Conservation (phyloP, 352 stramenopile genomes). For the Phytophthora pini region DNA sequence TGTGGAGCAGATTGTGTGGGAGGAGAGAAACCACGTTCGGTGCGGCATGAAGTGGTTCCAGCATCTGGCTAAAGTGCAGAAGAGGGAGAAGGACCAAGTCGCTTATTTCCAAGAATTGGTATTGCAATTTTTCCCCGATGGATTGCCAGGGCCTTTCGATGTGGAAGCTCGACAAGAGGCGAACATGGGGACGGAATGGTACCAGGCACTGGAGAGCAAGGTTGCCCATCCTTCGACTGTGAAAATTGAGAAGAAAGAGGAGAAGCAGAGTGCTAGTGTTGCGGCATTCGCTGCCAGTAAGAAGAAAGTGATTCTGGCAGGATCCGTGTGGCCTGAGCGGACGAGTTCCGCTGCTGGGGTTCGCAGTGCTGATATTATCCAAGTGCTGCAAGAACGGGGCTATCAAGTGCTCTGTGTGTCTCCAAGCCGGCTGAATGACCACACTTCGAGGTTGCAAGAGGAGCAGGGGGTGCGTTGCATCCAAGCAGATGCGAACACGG, state of each 20-base stretch:
- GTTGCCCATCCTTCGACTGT: slow-evolving; percentile 13
- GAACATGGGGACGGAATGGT: slow-evolving; percentile 79
- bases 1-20: slow-evolving; percentile 80
- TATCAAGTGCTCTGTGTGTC: slow-evolving; percentile 81
- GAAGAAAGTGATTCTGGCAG: slow-evolving; percentile 73
- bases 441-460: slow-evolving; percentile 54
- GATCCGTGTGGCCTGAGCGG: slow-evolving; percentile 86
- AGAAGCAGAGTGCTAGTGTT: slow-evolving; percentile 41
- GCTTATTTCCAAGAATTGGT: slow-evolving; percentile 86
- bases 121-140: slow-evolving; percentile 78
- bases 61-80: slow-evolving; percentile 48
- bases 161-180: slow-evolving; percentile 69
- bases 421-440: slow-evolving; percentile 78
- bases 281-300: slow-evolving; percentile 60
- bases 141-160: slow-evolving; percentile 81
- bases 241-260: neutral
- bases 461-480: slow-evolving; percentile 66
- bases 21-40: slow-evolving; percentile 79
- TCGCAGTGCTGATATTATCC: slow-evolving; percentile 79
- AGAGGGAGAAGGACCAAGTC: slow-evolving; percentile 50
- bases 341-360: slow-evolving; percentile 90
- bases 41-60: slow-evolving; percentile 87
- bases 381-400: slow-evolving; percentile 62
- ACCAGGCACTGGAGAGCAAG: slow-evolving; percentile 72
- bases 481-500: slow-evolving; percentile 76